Conservation (phyloP, 768 basidiomycete genomes). For the Trametes gibbosa region DNA sequence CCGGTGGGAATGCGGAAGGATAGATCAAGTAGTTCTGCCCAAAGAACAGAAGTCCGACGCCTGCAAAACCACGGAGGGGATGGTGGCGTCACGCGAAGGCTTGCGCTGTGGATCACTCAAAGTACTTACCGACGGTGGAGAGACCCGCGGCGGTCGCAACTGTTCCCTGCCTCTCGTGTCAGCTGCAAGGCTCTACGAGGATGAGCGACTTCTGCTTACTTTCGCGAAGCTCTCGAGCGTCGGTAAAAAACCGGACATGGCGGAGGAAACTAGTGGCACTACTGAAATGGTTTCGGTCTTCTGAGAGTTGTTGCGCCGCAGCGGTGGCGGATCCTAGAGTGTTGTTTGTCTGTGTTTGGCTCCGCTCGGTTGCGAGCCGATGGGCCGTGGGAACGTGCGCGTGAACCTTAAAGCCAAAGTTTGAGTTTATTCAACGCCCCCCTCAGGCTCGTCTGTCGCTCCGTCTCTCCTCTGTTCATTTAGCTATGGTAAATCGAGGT, state of each 20-base stretch:
- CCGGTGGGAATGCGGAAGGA: slow-evolving; percentile 77
- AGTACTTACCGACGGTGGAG: slow-evolving; percentile 33
- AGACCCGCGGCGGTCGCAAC: slow-evolving; percentile 37
- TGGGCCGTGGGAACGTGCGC: neutral
- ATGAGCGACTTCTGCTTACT: slow-evolving; percentile 25
- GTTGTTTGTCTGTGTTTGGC: slow-evolving; percentile 10
- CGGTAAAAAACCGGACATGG: slow-evolving; percentile 41
- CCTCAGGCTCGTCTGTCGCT: neutral
- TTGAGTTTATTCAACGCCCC: slow-evolving; percentile 7
- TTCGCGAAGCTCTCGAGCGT: slow-evolving; percentile 45
- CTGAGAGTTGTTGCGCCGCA: neutral
- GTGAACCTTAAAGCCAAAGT: slow-evolving; percentile 8
- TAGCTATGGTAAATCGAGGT: neutral
- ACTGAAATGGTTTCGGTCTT: neutral
- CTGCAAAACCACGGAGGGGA: slow-evolving; percentile 9
- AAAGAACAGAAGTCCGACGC: slow-evolving; percentile 37
- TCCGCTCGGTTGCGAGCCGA: neutral
- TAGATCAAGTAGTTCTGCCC: slow-evolving; percentile 91
- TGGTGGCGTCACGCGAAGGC: neutral
- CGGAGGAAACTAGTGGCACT: neutral
- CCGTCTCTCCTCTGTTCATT: neutral
- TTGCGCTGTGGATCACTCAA: neutral
- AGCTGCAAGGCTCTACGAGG: neutral
- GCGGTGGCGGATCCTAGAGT: neutral
- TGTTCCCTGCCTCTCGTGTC: slow-evolving; percentile 29